Percentiles rank a stretch among this genome's conserved stretches.
These are phyloP conservation scores for Penicillium sp. DNA, from an alignment of 2,329 filamentous ascomycete species.

Conservation along the genomic window DNA sequence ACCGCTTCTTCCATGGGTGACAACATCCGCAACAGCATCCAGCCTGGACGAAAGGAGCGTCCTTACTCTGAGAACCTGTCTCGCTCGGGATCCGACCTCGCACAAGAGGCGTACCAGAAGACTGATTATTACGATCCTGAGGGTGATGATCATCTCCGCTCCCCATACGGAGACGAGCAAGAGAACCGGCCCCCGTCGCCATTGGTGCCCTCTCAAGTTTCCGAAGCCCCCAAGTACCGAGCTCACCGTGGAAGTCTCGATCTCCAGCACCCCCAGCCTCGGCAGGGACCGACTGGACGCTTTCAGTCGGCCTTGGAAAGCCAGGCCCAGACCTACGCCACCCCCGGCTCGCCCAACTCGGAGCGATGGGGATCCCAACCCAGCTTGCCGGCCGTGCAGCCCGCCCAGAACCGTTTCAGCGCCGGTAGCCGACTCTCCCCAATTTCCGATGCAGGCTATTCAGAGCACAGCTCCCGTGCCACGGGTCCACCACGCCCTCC, in stretches of 20 bases:
- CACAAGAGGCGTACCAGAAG: conserved; percentile 59
- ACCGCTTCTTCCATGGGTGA: conserved; percentile 84
- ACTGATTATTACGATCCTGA: conserved; percentile 46
- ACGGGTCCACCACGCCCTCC: conserved; percentile 52
- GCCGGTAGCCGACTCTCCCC: conserved; percentile 45
- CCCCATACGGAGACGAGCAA: conserved; percentile 43
- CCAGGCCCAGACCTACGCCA: conserved; percentile 57
- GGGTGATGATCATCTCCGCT: conserved; percentile 47
- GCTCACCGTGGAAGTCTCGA: conserved; percentile 65
- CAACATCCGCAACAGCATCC: conserved; percentile 67
- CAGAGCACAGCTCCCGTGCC: conserved; percentile 40
- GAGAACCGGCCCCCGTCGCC: conserved; percentile 59
- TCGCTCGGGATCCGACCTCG: conserved; percentile 74
- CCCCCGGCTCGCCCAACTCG: conserved; percentile 43
- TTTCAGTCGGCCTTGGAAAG: conserved; percentile 63
- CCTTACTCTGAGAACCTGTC: conserved; percentile 63
- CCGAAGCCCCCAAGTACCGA: conserved; percentile 63
- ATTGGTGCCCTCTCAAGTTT: conserved; percentile 60
- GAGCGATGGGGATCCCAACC: conserved; percentile 49
- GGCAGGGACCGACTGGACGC: conserved; percentile 61
- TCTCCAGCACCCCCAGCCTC: conserved; percentile 64
- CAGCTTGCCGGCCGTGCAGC: conserved; percentile 37
- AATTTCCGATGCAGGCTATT: conserved; percentile 49
- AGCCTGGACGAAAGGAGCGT: conserved; percentile 58
- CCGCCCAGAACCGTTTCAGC: conserved; percentile 34